A percentile compares a stretch with the other conserved stretches of the same genome.
phyloP scores from a whole-genome alignment of 2,329 filamentous ascomycete genomes.

The Sordariomycetes sp. region DNA sequence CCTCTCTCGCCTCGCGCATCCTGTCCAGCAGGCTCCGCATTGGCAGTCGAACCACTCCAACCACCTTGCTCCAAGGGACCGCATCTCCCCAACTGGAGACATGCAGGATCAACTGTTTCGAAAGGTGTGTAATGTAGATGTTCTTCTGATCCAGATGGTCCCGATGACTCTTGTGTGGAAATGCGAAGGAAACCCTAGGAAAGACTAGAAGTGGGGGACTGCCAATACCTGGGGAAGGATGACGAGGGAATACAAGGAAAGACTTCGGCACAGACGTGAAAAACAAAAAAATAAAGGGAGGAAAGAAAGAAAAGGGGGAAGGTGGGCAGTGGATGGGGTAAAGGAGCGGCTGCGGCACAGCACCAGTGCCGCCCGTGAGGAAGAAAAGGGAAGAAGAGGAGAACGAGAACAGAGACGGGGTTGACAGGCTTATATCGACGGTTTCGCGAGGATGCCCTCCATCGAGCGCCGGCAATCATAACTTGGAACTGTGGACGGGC shows the following conservation, averaged over 20 bases:
- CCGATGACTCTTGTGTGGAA: not conserved
- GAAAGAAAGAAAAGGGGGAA: not conserved
- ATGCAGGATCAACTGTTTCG: not conserved
- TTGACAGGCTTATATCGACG: not conserved
- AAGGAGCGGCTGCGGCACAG: not conserved
- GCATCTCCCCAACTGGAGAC: not conserved
- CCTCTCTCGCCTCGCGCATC: not conserved
- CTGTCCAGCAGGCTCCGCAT: not conserved
- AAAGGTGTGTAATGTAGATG: not conserved
- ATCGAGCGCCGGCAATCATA: not conserved
- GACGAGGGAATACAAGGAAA: not conserved
- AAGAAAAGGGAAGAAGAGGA: not conserved
- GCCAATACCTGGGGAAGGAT: not conserved
- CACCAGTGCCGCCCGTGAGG: not conserved
- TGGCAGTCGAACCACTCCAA: not conserved
- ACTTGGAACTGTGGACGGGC: not conserved
- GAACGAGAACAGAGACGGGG: not conserved
- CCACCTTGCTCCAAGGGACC: not conserved
- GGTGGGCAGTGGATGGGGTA: not conserved
- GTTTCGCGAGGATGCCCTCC: not conserved
- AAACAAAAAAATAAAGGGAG: not conserved
- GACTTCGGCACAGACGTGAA: not conserved
- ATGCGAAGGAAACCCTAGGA: not conserved
- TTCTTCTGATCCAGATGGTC: not conserved
- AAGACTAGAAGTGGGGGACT: not conserved